A percentile compares a stretch with the other conserved stretches of the same genome.
phyloP scores from a whole-genome alignment of 306 rosid genomes.

The Acacia confusa region DNA sequence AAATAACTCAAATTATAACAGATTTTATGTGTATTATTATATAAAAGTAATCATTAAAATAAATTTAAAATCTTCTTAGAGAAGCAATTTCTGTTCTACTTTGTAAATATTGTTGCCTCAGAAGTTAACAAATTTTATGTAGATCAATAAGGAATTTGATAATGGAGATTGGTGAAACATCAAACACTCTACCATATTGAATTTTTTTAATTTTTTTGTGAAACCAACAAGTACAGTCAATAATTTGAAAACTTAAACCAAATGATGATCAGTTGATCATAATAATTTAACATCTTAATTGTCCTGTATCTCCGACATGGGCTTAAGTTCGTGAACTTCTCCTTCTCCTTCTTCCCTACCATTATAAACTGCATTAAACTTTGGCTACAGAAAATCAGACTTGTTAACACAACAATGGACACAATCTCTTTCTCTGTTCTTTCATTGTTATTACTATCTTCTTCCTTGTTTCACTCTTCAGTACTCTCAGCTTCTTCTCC shows the following conservation, averaged over 20 bases:
- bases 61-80: neutral
- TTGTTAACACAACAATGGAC: slow-evolving; percentile 34
- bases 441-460: slow-evolving; percentile 21
- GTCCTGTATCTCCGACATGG: neutral
- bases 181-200: neutral
- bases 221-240: neutral
- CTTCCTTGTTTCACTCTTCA: slow-evolving; percentile 9
- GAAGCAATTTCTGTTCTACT: too few relatives aligned
- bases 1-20: too few relatives aligned
- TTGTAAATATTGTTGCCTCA: neutral
- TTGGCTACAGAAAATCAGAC: neutral
- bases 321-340: slow-evolving; percentile 20
- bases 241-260: neutral
- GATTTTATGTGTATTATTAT: too few relatives aligned
- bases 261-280: neutral
- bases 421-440: slow-evolving; percentile 17
- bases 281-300: neutral
- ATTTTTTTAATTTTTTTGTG: neutral
- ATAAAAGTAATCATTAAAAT: neutral
- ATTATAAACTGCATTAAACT: neutral
- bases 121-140: neutral
- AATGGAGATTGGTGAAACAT: neutral
- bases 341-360: neutral
- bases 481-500: neutral
- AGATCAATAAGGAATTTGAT: neutral